phyloP scores from a whole-genome alignment of 2,329 filamentous ascomycete species.

The Claviceps maximensis region DNA sequence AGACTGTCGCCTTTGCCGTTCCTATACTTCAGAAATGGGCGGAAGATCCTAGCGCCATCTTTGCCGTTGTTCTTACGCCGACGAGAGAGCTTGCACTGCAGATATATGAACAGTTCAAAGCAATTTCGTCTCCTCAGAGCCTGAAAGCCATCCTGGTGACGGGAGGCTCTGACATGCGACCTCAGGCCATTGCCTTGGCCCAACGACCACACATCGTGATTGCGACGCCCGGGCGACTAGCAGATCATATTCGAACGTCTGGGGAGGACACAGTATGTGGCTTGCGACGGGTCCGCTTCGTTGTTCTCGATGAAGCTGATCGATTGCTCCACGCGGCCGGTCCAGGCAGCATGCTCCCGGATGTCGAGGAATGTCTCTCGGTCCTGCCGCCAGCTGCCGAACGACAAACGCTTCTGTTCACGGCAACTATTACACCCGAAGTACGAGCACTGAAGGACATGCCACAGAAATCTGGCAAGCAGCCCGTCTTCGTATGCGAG shows the following conservation, averaged over 20 bases:
- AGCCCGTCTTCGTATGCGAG: constrained; percentile 79
- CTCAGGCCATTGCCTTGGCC: constrained; percentile 73
- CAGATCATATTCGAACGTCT: constrained; percentile 84
- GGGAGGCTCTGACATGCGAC: constrained; percentile 82
- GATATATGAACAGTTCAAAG: constrained; percentile 92
- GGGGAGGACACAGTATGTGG: constrained; percentile 83
- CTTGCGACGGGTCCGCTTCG: constrained; percentile 63
- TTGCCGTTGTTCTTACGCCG: constrained; percentile 76
- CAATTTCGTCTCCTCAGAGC: constrained; percentile 75
- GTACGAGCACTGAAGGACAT: constrained; percentile 75
- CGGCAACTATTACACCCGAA: constrained; percentile 86
- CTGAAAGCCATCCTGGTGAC: constrained; percentile 84
- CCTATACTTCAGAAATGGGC: constrained; percentile 92
- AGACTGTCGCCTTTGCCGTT: constrained; percentile 90
- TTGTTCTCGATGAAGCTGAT: constrained; percentile 94
- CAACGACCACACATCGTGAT: constrained; percentile 83
- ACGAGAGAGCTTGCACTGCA: constrained; percentile 87
- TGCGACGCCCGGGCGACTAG: constrained; percentile 82
- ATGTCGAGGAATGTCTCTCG: constrained; percentile 77
- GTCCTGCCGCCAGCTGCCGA: constrained; percentile 63
- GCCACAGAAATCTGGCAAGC: constrained; percentile 54
- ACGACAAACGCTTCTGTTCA: constrained; percentile 92
- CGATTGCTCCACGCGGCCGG: constrained; percentile 62
- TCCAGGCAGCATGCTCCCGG: constrained; percentile 81
- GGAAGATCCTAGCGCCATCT: constrained; percentile 83